Percentiles rank a stretch among this genome's conserved stretches.
Evolutionary conservation across 306 rosid species (phyloP).

Genomic region (Pyrus communis): DNA sequence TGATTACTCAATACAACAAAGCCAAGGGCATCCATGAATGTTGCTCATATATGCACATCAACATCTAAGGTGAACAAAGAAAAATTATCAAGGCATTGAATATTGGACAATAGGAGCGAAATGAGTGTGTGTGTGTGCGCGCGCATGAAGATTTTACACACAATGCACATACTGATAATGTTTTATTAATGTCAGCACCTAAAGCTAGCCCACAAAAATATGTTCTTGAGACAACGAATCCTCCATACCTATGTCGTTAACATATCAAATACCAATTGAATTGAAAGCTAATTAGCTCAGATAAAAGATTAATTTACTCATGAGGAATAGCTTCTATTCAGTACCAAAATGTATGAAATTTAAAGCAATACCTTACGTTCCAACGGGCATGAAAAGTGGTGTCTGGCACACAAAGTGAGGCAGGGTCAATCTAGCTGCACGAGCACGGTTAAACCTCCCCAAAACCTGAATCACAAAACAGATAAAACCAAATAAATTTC

Average conservation of each 20-base stretch:
- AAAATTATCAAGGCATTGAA: background rate
- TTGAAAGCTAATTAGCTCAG: background rate
- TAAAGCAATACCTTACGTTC: constrained; percentile 72
- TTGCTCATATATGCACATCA: background rate
- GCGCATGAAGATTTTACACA: background rate
- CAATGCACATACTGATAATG: background rate
- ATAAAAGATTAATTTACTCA: no score
- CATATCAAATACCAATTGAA: background rate
- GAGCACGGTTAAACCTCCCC: constrained; percentile 90
- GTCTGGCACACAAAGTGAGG: constrained; percentile 80
- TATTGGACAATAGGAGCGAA: background rate
- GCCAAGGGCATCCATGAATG: background rate
- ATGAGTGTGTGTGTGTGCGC: background rate
- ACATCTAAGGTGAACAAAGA: background rate
- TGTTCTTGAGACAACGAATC: background rate
- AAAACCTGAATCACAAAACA: constrained; percentile 36
- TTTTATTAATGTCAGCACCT: background rate
- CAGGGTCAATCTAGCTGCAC: constrained; percentile 73
- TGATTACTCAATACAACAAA: background rate
- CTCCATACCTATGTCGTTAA: background rate
- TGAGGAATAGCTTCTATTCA: background rate
- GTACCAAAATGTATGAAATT: background rate
- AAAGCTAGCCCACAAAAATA: background rate
- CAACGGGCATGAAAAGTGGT: constrained; percentile 96
- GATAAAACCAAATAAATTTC: background rate